Evolutionary conservation across 805 yeast genomes (phyloP).

Genomic region (Ogataea corticis): DNA sequence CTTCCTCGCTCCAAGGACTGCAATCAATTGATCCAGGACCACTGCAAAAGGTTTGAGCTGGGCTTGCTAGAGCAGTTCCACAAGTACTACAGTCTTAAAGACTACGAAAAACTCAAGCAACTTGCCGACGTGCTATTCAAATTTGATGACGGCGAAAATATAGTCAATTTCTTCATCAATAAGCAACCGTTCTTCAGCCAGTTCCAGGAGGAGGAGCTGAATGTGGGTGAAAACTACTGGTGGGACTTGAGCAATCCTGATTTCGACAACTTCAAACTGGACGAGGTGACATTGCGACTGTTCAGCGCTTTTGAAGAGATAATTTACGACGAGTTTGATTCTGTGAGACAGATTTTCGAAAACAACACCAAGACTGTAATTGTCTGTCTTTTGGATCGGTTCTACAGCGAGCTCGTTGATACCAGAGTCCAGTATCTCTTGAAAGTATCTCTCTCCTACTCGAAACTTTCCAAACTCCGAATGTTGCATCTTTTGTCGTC

Average conservation of each 20-base stretch:
- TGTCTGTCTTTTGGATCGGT: constrained; percentile 67
- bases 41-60: constrained; percentile 75
- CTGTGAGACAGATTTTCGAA: constrained; percentile 68
- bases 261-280: constrained; percentile 47
- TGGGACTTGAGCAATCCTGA: constrained; percentile 59
- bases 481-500: constrained; percentile 67
- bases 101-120: constrained; percentile 70
- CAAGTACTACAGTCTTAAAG: constrained; percentile 67
- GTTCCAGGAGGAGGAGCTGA: constrained; percentile 37
- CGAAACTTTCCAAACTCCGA: constrained; percentile 74
- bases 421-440: constrained; percentile 57
- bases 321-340: constrained; percentile 68
- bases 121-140: constrained; percentile 72
- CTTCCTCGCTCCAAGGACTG: constrained; percentile 42
- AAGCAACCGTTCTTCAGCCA: constrained; percentile 69
- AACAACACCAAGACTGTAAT: constrained; percentile 62
- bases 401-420: constrained; percentile 71
- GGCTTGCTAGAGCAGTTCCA: constrained; percentile 69
- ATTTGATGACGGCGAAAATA: constrained; percentile 83
- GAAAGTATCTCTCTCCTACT: constrained; percentile 59
- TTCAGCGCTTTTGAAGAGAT: constrained; percentile 59
- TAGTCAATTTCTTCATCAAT: constrained; percentile 77
- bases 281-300: constrained; percentile 50
- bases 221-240: constrained; percentile 50
- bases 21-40: constrained; percentile 56